Percentiles rank a stretch among this genome's conserved stretches.
Conservation (phyloP, 805 yeast species). For the Ogataea pilisensis region DNA sequence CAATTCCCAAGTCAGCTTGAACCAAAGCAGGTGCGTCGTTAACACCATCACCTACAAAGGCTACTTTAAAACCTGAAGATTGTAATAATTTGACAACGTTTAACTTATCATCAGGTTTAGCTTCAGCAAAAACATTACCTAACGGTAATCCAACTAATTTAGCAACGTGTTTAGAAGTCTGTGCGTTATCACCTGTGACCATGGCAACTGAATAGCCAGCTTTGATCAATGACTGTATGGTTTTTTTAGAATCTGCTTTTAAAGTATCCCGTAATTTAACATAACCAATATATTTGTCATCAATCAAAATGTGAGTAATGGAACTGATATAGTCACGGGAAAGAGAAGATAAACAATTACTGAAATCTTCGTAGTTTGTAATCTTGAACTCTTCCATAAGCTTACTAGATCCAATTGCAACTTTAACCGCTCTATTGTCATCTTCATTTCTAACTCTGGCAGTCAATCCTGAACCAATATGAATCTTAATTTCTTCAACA, state of each 20-base stretch:
- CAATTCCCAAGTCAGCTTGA: slow-evolving; percentile 83
- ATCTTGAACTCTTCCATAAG: slow-evolving; percentile 31
- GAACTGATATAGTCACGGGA: slow-evolving; percentile 17
- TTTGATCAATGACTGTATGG: slow-evolving; percentile 49
- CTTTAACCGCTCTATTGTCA: slow-evolving; percentile 15
- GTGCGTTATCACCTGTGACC: slow-evolving; percentile 82
- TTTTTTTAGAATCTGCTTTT: slow-evolving; percentile 59
- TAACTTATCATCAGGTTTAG: slow-evolving; percentile 75
- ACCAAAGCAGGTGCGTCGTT: slow-evolving; percentile 97
- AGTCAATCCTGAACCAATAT: slow-evolving; percentile 44
- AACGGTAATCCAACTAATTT: slow-evolving; percentile 59
- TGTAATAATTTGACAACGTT: slow-evolving; percentile 58
- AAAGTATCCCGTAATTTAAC: slow-evolving; percentile 65
- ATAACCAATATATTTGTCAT: slow-evolving; percentile 57
- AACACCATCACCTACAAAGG: slow-evolving; percentile 96
- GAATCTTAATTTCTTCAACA: slow-evolving; percentile 33
- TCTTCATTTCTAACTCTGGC: slow-evolving; percentile 26
- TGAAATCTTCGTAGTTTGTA: slow-evolving; percentile 19
- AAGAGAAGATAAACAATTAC: slow-evolving; percentile 6
- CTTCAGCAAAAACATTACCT: slow-evolving; percentile 65
- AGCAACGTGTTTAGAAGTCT: slow-evolving; percentile 64
- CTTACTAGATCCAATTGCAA: slow-evolving; percentile 53
- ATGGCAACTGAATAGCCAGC: slow-evolving; percentile 66
- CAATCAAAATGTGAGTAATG: slow-evolving; percentile 43
- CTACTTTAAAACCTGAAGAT: slow-evolving; percentile 45